Evolutionary conservation across 805 yeast species (phyloP).

Genomic region (Sungouiozyma intestinalis): DNA sequence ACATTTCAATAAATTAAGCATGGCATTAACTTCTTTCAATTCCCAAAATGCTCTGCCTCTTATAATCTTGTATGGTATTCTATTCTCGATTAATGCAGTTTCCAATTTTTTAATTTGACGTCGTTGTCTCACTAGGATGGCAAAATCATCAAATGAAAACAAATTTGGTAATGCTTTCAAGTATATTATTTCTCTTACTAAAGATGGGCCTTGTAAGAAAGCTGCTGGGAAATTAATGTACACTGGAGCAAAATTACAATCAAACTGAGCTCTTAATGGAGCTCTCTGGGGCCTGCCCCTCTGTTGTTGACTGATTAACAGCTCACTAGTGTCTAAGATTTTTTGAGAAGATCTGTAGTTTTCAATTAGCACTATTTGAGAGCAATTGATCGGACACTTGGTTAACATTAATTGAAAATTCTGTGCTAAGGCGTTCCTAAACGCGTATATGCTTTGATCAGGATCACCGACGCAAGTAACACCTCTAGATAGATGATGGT

Average conservation of each 20-base stretch:
- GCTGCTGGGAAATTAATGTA: constrained; percentile 32
- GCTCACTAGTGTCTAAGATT: constrained; percentile 55
- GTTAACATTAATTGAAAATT: constrained; percentile 52
- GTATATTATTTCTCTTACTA: constrained; percentile 44
- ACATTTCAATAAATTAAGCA: constrained; percentile 56
- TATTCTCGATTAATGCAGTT: constrained; percentile 41
- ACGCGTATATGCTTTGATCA: constrained; percentile 88
- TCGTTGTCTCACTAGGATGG: constrained; percentile 60
- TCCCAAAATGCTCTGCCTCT: constrained; percentile 80
- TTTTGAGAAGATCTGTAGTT: constrained; percentile 74
- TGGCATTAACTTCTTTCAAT: constrained; percentile 50
- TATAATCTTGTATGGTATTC: constrained; percentile 56
- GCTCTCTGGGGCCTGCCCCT: constrained; percentile 31
- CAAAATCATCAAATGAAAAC: constrained; percentile 48
- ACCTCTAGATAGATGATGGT: constrained; percentile 35
- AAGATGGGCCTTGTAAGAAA: constrained; percentile 46
- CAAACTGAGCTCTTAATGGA: constrained; percentile 38
- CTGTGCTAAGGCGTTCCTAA: constrained; percentile 64
- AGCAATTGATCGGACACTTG: constrained; percentile 27
- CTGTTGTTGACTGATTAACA: constrained; percentile 50
- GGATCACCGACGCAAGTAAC: constrained; percentile 94
- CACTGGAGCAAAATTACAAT: constrained; percentile 37
- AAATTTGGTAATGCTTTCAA: constrained; percentile 37
- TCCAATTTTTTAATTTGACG: constrained; percentile 56
- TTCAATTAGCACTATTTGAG: constrained; percentile 40